A percentile compares a stretch with the other conserved stretches of the same genome.
phyloP scores from a whole-genome alignment of 768 basidiomycete genomes.

The Kwoniella botswanensis region DNA sequence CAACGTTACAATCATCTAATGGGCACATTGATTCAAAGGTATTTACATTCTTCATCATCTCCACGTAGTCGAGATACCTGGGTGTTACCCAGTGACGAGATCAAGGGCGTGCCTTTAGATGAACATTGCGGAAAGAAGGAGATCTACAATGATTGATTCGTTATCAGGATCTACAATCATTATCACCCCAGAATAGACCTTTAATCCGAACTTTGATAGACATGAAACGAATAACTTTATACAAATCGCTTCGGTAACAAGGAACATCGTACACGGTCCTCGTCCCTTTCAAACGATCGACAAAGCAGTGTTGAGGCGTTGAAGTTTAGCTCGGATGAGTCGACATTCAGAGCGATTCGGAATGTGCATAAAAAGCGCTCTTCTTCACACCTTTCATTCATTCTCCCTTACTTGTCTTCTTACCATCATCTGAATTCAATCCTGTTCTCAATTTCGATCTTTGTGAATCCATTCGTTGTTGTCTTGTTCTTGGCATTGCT shows the following conservation, averaged over 20 bases:
- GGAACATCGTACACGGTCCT: not conserved
- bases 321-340: not conserved
- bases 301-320: not conserved
- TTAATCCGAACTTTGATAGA: not conserved
- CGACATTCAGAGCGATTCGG: not conserved
- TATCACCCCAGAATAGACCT: conserved; percentile 7
- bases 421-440: not conserved
- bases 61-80: not conserved
- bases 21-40: not conserved
- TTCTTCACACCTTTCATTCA: not conserved
- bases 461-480: not conserved
- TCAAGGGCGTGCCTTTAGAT: not conserved
- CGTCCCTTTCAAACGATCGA: not conserved
- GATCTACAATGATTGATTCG: conserved; percentile 11
- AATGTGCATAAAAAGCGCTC: not conserved
- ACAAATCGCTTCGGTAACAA: not conserved
- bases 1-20: not conserved
- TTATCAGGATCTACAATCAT: not conserved
- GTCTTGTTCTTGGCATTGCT: not conserved
- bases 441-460: not conserved
- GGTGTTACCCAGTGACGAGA: not conserved
- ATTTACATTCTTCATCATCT: not conserved
- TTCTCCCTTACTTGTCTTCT: not conserved
- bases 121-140: not conserved
- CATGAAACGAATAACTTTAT: not conserved